Evolutionary conservation across 2,329 filamentous ascomycete genomes (phyloP).

Genomic region (Penicillium sp.): DNA sequence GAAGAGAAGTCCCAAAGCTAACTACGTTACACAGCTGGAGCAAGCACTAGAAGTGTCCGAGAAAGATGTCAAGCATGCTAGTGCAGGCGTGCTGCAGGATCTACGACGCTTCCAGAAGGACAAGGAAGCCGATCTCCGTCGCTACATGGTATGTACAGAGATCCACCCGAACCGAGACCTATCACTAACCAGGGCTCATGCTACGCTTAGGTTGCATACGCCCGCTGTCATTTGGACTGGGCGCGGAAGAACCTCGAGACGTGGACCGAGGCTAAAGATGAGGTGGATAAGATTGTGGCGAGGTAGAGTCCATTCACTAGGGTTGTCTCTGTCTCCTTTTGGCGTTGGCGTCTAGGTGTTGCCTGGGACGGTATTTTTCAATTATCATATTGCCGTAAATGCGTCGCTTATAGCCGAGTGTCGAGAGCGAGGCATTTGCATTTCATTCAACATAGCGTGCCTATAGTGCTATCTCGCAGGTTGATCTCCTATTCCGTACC

Average conservation of each 20-base stretch:
- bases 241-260: slow-evolving; percentile 84
- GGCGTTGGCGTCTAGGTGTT: background rate
- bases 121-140: slow-evolving; percentile 88
- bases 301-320: slow-evolving; percentile 23
- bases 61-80: slow-evolving; percentile 90
- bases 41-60: slow-evolving; percentile 84
- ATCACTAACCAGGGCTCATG: slow-evolving; percentile 7
- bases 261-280: slow-evolving; percentile 83
- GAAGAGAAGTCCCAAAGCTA: background rate
- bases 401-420: background rate
- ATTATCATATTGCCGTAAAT: background rate
- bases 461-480: background rate
- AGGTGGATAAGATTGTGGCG: slow-evolving; percentile 76
- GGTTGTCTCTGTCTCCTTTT: background rate
- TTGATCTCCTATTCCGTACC: background rate
- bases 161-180: background rate
- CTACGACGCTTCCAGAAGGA: slow-evolving; percentile 88
- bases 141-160: slow-evolving; percentile 72
- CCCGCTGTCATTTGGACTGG: slow-evolving; percentile 90
- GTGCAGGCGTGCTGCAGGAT: slow-evolving; percentile 79
- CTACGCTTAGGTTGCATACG: slow-evolving; percentile 70
- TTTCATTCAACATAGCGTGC: background rate
- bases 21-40: slow-evolving; percentile 60
- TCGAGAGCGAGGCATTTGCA: background rate
- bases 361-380: background rate